A percentile compares a stretch with the other conserved stretches of the same genome.
phyloP scores from a whole-genome alignment of 768 basidiomycete genomes.

The Mycena capillaripes region DNA sequence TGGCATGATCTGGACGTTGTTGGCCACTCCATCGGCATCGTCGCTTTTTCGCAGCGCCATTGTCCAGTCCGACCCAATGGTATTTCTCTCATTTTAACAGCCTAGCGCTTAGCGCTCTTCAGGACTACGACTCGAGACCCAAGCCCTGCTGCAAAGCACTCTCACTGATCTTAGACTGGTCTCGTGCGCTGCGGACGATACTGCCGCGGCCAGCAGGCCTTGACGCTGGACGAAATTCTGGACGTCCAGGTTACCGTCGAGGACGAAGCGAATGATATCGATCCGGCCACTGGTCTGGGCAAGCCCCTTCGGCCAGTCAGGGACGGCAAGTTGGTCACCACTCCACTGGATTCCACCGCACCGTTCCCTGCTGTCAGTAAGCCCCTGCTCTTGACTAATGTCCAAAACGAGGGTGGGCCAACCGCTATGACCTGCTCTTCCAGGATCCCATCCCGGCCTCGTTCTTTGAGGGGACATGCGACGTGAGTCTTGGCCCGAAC shows the following conservation, averaged over 20 bases:
- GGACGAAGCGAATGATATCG: slow-evolving; percentile 57
- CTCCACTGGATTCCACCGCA: slow-evolving; percentile 72
- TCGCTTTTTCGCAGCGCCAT: slow-evolving; percentile 83
- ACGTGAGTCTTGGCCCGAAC: slow-evolving; percentile 59
- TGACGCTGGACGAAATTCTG: slow-evolving; percentile 68
- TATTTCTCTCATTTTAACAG: slow-evolving; percentile 40
- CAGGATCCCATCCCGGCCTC: slow-evolving; percentile 53
- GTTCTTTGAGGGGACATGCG: slow-evolving; percentile 55
- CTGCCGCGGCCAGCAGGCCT: slow-evolving; percentile 63
- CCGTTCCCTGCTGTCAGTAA: slow-evolving; percentile 74
- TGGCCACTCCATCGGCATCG: slow-evolving; percentile 78
- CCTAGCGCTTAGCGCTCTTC: slow-evolving; percentile 9
- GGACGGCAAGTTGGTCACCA: slow-evolving; percentile 75
- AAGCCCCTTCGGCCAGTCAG: slow-evolving; percentile 76
- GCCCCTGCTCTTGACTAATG: slow-evolving; percentile 79
- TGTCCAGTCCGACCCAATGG: slow-evolving; percentile 91
- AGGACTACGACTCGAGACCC: slow-evolving; percentile 79
- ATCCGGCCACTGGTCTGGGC: slow-evolving; percentile 66
- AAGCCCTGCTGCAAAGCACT: slow-evolving; percentile 64
- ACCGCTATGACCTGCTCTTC: slow-evolving; percentile 60
- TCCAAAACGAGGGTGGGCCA: slow-evolving; percentile 76
- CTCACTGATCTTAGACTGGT: slow-evolving; percentile 67
- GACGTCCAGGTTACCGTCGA: slow-evolving; percentile 63
- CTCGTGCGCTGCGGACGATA: slow-evolving; percentile 59
- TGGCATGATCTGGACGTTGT: slow-evolving; percentile 79